Base-by-base conservation (phyloP, 208 protist species). In the Angomonas desouzai region DNA sequence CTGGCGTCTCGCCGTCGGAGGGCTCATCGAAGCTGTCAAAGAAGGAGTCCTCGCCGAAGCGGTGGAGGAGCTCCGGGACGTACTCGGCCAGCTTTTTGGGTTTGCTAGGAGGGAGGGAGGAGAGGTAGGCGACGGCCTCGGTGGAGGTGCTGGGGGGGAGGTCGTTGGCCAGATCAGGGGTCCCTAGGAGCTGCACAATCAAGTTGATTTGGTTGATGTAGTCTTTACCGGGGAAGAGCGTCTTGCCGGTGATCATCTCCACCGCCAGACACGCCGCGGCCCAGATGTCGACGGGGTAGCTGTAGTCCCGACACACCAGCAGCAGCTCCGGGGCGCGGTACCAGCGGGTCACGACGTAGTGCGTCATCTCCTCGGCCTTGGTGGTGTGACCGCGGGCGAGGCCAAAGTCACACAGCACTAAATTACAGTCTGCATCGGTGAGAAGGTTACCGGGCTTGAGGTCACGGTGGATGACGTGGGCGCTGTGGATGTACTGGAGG, bases 301-400 rank as follows among this genome's bases (percentile, higher is more conserved):
- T 88, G 72, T 98, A 99, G 45, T 83, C 55, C 27, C 77, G 77
- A 55, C 82, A 90, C 47, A 89, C 85, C 11, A 99, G 79, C 36
- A 99, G 89, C 36, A 99, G 81, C 82, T 99, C 98, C 6, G 98
- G 99, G 3, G 98, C 90, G 13, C 98, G 79, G 76, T 99, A 99
- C 98, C 97, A 99, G 10, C 98, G 77, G 1, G 97, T 99, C 33
- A 96, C 93, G 20, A 98, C 96, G 68, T 98, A 98, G 36, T 96
- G 79, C 23, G 97, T 98, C 88, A 98, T 96, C 23, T 89, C 89
- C 9, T 77, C 83, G 20, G 81, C 89, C n/a, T 67, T 73, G 6
- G 62, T 62, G 29, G 69, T 57, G 22, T 75, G 18, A 9, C 70
- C 76, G 13, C 91, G 72, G 1, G 90, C 81, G 10, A 97, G 78